These are phyloP conservation scores for Sabuloglossum arenarium DNA, from an alignment of 495 filamentous ascomycete species.

Conservation along the genomic window DNA sequence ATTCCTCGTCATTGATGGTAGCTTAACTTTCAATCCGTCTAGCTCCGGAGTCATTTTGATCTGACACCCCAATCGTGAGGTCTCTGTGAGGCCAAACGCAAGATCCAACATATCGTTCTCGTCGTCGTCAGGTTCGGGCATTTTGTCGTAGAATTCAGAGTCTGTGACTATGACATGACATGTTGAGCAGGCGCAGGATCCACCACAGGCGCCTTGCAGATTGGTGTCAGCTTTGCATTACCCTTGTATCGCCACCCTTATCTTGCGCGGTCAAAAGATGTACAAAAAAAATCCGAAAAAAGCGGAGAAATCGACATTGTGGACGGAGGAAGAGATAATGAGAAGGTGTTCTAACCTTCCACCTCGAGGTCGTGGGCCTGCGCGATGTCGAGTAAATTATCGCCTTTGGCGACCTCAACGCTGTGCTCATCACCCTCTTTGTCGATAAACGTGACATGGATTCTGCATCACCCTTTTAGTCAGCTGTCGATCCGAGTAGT, in stretches of 20 bases:
- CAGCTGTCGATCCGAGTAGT: background rate
- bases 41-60: slow-evolving; percentile 77
- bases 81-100: slow-evolving; percentile 90
- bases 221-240: background rate
- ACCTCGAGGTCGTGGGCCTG: slow-evolving; percentile 91
- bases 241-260: background rate
- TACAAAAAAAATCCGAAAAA: slow-evolving; percentile 3
- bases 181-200: slow-evolving; percentile 89
- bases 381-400: slow-evolving; percentile 87
- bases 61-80: slow-evolving; percentile 88
- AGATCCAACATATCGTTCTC: slow-evolving; percentile 99
- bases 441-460: slow-evolving; percentile 82
- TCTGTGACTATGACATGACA: slow-evolving; percentile 89
- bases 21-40: slow-evolving; percentile 61
- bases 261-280: background rate
- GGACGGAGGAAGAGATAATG: background rate
- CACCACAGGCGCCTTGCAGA: slow-evolving; percentile 65
- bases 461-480: slow-evolving; percentile 25
- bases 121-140: slow-evolving; percentile 84
- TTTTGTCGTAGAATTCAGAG: slow-evolving; percentile 69
- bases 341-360: slow-evolving; percentile 38
- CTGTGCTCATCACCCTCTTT: slow-evolving; percentile 64
- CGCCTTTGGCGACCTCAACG: slow-evolving; percentile 61
- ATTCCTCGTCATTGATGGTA: slow-evolving; percentile 90
- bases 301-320: background rate